Percentiles rank a stretch among this genome's conserved stretches.
Conservation (phyloP, 495 filamentous ascomycete species). For the Aspergillus bridgeri region DNA sequence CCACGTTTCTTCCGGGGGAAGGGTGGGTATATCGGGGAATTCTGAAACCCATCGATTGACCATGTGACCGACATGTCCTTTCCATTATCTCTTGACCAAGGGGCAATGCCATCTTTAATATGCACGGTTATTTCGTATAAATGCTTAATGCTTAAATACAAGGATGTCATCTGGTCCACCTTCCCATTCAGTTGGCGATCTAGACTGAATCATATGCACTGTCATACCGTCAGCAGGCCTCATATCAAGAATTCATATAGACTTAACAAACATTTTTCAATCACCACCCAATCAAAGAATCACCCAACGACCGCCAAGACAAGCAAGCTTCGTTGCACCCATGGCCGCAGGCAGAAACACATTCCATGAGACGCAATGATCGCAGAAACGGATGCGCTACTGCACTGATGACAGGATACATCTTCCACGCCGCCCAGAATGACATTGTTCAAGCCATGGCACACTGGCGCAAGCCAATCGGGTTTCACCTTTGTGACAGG, state of each 20-base stretch:
- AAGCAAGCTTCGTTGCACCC: background rate
- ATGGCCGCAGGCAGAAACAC: background rate
- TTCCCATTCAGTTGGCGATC: background rate
- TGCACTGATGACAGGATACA: background rate
- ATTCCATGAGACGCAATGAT: background rate
- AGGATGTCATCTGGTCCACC: too few species aligned
- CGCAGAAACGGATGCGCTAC: background rate
- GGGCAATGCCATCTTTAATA: too few species aligned
- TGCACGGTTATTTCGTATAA: too few species aligned
- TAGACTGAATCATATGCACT: background rate
- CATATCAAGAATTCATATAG: background rate
- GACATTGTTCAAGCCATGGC: background rate
- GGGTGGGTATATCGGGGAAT: too few species aligned
- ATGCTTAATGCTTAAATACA: too few species aligned
- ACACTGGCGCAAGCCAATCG: background rate
- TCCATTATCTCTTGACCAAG: too few species aligned
- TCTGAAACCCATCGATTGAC: too few species aligned
- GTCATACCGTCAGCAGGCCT: background rate
- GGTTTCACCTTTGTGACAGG: background rate
- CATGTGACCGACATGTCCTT: too few species aligned
- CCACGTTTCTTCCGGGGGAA: too few species aligned
- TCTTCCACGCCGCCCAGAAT: background rate
- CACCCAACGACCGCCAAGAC: background rate
- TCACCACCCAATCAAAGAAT: background rate
- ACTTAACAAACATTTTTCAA: background rate